Percentiles rank a stretch among this genome's conserved stretches.
Conservation (phyloP, 2,329 filamentous ascomycete species). For the Clarireedia homoeocarpa region DNA sequence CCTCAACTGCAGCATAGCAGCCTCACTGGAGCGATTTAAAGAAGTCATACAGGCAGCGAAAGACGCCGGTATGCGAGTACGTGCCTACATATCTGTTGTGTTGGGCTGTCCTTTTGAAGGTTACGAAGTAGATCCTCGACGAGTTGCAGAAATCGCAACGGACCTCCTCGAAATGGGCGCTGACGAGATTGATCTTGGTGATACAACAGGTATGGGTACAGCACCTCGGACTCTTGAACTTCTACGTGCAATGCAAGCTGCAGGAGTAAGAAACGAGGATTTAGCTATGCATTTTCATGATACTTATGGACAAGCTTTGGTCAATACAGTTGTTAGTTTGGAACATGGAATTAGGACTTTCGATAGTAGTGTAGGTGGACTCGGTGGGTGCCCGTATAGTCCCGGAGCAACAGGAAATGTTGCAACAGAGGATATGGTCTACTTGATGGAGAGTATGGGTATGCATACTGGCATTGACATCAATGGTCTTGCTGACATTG, state of each 20-base stretch:
- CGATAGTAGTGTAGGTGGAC: conserved; percentile 69
- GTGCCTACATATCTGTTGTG: conserved; percentile 75
- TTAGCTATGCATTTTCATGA: conserved; percentile 84
- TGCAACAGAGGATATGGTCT: conserved; percentile 76
- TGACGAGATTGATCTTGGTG: conserved; percentile 82
- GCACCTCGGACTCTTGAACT: conserved; percentile 60
- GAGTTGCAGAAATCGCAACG: conserved; percentile 58
- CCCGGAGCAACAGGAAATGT: conserved; percentile 84
- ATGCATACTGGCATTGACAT: conserved; percentile 67
- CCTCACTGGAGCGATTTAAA: conserved; percentile 62
- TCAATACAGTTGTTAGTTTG: conserved; percentile 70
- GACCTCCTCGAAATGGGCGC: conserved; percentile 77
- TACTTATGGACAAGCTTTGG: conserved; percentile 78
- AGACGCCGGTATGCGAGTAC: conserved; percentile 55
- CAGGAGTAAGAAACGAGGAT: conserved; percentile 60
- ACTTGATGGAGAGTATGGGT: conserved; percentile 66
- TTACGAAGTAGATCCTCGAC: conserved; percentile 53
- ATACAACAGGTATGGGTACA: conserved; percentile 87
- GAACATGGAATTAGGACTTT: conserved; percentile 73
- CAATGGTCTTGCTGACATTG: conserved; percentile 58
- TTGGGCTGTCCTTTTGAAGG: conserved; percentile 73
- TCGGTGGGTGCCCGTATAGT: conserved; percentile 80
- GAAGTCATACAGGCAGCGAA: conserved; percentile 65
- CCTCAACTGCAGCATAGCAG: conserved; percentile 71
- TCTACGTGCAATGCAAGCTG: conserved; percentile 55